Conservation (phyloP, 1,284 basidiomycete species). For the Apiotrichum montevideense region DNA sequence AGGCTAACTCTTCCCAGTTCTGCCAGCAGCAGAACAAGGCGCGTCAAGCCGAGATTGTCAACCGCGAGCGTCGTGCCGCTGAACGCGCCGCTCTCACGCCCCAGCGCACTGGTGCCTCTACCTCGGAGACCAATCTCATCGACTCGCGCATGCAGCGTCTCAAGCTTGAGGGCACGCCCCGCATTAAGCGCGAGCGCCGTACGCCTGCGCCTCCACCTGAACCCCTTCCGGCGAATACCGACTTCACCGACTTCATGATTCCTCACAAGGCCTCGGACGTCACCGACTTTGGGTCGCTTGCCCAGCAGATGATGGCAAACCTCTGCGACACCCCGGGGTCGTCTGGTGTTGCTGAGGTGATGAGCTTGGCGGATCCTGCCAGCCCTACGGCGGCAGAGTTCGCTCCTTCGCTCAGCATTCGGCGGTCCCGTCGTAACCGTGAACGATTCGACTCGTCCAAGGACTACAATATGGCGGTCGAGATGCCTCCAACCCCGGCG, state of each 20-base stretch:
- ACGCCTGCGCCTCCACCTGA: constrained; percentile 42
- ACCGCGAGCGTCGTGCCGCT: constrained; percentile 30
- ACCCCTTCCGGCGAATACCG: constrained; percentile 44
- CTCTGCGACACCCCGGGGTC: constrained; percentile 11
- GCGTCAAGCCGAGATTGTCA: constrained; percentile 48
- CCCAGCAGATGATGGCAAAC: constrained; percentile 32
- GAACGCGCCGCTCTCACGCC: constrained; percentile 42
- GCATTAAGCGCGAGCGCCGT: constrained; percentile 47
- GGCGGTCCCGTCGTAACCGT: background rate
- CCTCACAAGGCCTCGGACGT: constrained; percentile 34
- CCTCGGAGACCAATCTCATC: constrained; percentile 54
- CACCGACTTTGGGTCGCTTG: constrained; percentile 34
- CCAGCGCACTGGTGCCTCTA: constrained; percentile 41
- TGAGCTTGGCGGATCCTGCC: background rate
- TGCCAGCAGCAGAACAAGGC: constrained; percentile 67
- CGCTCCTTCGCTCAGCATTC: background rate
- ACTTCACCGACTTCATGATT: constrained; percentile 49
- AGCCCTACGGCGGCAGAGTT: background rate
- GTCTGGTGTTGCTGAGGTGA: background rate
- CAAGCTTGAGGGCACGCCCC: constrained; percentile 59
- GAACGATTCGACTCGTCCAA: background rate
- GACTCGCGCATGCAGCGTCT: constrained; percentile 68
- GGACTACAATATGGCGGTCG: background rate
- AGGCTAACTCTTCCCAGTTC: constrained; percentile 55
- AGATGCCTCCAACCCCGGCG: background rate